phyloP scores from a whole-genome alignment of 1,284 basidiomycete genomes.

The Anthracocystis setariae region DNA sequence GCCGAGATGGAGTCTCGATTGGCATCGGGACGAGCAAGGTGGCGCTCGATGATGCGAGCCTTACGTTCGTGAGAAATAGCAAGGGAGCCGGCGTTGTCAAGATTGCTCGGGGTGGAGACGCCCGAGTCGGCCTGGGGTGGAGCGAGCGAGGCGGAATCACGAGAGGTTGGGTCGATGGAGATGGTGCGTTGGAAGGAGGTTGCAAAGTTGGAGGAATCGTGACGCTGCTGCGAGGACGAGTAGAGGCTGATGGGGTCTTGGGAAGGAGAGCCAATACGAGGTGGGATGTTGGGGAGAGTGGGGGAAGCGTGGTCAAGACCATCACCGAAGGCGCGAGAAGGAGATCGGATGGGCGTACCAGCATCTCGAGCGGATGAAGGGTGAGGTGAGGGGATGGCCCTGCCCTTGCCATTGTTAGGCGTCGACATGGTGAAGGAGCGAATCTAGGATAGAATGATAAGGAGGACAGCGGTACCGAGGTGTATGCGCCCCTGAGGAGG shows the following conservation, averaged over 20 bases:
- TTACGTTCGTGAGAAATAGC: conserved; percentile 61
- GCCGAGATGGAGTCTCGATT: conserved; percentile 47
- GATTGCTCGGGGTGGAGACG: conserved; percentile 48
- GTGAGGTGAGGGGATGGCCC: conserved; percentile 20
- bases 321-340: conserved; percentile 33
- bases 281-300: conserved; percentile 53
- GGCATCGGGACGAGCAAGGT: conserved; percentile 44
- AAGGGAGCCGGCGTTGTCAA: conserved; percentile 55
- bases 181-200: conserved; percentile 22
- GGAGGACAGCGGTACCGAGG: too few relatives aligned
- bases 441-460: too few relatives aligned
- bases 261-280: conserved; percentile 49
- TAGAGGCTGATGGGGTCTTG: conserved; percentile 35
- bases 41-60: conserved; percentile 57
- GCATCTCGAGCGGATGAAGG: conserved; percentile 1
- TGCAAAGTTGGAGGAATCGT: conserved; percentile 24
- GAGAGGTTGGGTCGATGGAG: conserved; percentile 37
- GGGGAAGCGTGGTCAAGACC: conserved; percentile 34
- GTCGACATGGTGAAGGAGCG: conserved; percentile 23
- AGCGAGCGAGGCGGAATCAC: conserved; percentile 39
- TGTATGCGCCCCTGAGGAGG: too few relatives aligned
- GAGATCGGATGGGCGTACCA: conserved; percentile 35
- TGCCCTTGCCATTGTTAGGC: conserved; percentile 40
- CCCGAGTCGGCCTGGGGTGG: conserved; percentile 41
- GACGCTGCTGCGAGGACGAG: conserved; percentile 38